Conservation (phyloP, 768 basidiomycete species). For the Tulasnella sp. region DNA sequence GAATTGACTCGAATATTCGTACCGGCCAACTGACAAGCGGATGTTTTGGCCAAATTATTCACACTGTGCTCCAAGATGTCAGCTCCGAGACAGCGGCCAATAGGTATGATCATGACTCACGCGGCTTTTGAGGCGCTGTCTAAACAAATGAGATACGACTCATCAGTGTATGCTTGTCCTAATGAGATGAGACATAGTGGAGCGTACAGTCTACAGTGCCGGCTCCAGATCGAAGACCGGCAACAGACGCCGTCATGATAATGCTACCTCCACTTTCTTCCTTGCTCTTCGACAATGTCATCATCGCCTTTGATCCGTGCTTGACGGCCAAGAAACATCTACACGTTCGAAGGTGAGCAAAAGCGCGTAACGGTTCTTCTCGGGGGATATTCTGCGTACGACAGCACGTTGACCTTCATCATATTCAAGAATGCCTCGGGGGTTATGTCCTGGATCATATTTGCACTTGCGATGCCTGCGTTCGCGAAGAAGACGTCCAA, state of each 20-base stretch:
- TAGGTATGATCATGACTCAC: slow-evolving; percentile 35
- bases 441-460: slow-evolving; percentile 41
- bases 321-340: slow-evolving; percentile 89
- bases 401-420: slow-evolving; percentile 66
- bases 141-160: slow-evolving; percentile 22
- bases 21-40: slow-evolving; percentile 65
- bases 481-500: slow-evolving; percentile 95
- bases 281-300: slow-evolving; percentile 27
- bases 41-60: slow-evolving; percentile 76
- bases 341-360: not conserved
- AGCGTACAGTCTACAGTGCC: slow-evolving; percentile 5
- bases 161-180: not conserved
- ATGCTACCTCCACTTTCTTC: slow-evolving; percentile 13
- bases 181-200: not conserved
- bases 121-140: slow-evolving; percentile 92
- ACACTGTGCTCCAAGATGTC: slow-evolving; percentile 41
- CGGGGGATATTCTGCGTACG: slow-evolving; percentile 29
- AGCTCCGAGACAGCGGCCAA: not conserved
- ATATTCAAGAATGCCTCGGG: slow-evolving; percentile 59
- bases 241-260: slow-evolving; percentile 18
- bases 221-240: slow-evolving; percentile 1
- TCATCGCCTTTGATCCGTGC: slow-evolving; percentile 74
- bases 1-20: slow-evolving; percentile 81
- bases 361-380: too few species aligned
- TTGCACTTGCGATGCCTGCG: slow-evolving; percentile 48